Base-by-base conservation (phyloP, 2,329 filamentous ascomycete species). In the Talaromyces funiculosus region DNA sequence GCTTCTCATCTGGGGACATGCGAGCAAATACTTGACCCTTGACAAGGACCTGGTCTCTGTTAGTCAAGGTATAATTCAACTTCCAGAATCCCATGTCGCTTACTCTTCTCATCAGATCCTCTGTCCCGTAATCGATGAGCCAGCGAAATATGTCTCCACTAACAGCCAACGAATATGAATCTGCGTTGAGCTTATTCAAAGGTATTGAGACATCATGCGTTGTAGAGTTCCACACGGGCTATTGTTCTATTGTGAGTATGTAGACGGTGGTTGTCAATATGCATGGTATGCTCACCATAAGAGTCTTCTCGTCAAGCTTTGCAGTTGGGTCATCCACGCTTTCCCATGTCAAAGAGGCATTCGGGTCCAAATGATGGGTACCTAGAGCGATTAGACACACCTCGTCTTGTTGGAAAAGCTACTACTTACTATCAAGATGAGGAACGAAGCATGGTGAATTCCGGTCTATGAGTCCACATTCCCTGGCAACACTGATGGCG, bases 1-100 rank as follows among this genome's bases (percentile, higher is more conserved):
- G 92, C 73, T 99, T 99, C 75, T 99, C 94, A 71, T 99, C 95
- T 0, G 94, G 95, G 1, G 93, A 97, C 94, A 99, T 99, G 67
- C 94, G 89, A 3, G 94, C 95, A 74, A 96, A 99, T 1, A 99
- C 91, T 74, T 94, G 93, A 26, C 93, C 92, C 58, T 84, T 85
- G 37, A 96, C 88, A 59, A 99, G 89, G 87, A 97, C 93, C 81
- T 94, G 73, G 38, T 66, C 14, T 38, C 38, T 18, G 37, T 62
- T 49, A 55, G 47, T 37, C 4, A 37, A 29, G 45, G 42, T 14
- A 45, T 24, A 22, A 42, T 35, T 10, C 20, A 51, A 14, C 20
- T 51, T 59, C 53, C 10, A 6, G 29, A 26, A 12, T 35, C n/a
- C 2, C 58, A 12, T 38, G 16, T 22, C 3, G 77, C 81, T 63